Evolutionary conservation across 306 rosid genomes (phyloP), one percentile per base, ranked within the genome.

Genomic region (Cucumis sativus): DNA sequence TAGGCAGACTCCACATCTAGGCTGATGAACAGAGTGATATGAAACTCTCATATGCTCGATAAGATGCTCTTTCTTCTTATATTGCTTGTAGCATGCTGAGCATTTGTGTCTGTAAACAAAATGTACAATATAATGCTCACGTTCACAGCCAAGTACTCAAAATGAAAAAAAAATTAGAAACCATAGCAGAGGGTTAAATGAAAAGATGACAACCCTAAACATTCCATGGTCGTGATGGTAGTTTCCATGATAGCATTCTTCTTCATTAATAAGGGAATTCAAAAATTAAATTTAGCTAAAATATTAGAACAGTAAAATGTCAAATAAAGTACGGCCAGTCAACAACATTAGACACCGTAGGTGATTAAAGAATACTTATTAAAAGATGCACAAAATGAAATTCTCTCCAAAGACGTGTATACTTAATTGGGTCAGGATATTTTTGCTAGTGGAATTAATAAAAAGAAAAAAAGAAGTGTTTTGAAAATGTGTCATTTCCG

Each of bases 71-170:
- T 77, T 87, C 83, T 84, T 84, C 88, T 91, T 93, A 78, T 78
- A 93, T 77, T 89, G 97, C 85, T 82, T 91, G 82, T 84, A 93
- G 87, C 98, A 93, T 14, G 95, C 97, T 15, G 84, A 59, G 78
- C 97, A 93, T 85, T 85, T 89, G 83, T 84, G 90, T 67, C 98
- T 93, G 88, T 25, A 69, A 78, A 51, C 40, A 75, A 79, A 63
- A 28, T 33, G 72, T 52, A 25, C 45, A 23, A 7, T 21, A 51
- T 55, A n/a, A 71, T 28, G 11, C 21, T 12, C 33, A 41, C 20
- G 21, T 68, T 12, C 33, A 41, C 43, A 5, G 7, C 6, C 35
- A 68, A 68, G 55, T 7, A 47, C 20, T 70, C 58, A 47, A 70
- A 12, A 21, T 21, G 56, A 43, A 28, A 21, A 68, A 68, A 40